Base-by-base conservation (phyloP, 306 rosid species). In the Hippophae gyantsensis region DNA sequence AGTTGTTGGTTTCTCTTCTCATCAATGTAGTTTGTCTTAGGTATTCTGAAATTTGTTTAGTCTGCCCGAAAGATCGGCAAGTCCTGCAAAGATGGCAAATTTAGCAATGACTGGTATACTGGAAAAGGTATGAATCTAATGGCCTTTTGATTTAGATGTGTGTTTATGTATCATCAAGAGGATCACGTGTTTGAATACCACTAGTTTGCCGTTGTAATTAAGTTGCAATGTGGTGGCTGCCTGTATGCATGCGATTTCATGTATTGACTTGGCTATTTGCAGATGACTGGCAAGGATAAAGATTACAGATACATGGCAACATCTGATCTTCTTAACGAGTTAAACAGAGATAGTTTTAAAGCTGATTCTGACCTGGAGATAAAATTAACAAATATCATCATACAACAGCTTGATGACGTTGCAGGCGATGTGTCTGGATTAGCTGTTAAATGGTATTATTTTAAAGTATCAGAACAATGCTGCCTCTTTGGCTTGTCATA, bases 281-380 rank as follows among this genome's bases (percentile, higher is more conserved):
- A 90, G 95, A 90, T 90, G 89, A 86, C 95, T 0, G 97, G 95
- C 52, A 90, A 90, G 69, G 97, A 90, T 83, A 90, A 90, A 72
- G 97, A 90, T 67, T 90, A 69, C 64, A 80, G 97, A 73, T 90
- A 90, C 40, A 90, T 90, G 97, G 97, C 97, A 7, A 90, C 97
- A 47, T 90, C 94, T 61, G 97, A 90, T 82, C 81, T 90, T 72
- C 69, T 90, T 12, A 86, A 77, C 32, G 97, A 90, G 54, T 66
- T 90, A 63, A 86, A 74, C 76, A 86, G 78, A 72, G 69, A 78
- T 0, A 75, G 72, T 41, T 90, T 90, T 49, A 90, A 76, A 76
- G 85, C 94, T 6, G 97, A 90, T 74, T 32, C 86, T 61, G 94
- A 90, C 61, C 78, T 86, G 13, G 95, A 86, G 84, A 62, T 74